Percentiles rank a stretch among this genome's conserved stretches.
phyloP scores from a whole-genome alignment of 495 filamentous ascomycete species.

The Hyaloscypha finlandica region DNA sequence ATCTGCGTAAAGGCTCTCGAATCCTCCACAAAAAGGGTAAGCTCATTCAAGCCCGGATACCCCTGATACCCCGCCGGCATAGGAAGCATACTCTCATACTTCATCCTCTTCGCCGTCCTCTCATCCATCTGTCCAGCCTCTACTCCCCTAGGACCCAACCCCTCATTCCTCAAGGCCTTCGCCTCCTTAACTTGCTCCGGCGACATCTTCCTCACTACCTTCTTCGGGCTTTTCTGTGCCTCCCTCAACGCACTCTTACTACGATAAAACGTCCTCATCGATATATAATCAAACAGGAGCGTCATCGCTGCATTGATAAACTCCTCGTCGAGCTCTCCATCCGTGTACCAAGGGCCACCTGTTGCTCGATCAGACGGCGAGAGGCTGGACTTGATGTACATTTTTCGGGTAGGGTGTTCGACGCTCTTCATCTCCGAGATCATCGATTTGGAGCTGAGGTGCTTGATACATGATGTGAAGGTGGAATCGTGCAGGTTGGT shows the following conservation, averaged over 20 bases:
- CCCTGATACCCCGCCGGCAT: slow-evolving; percentile 66
- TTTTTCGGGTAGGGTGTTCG: slow-evolving; percentile 68
- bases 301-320: slow-evolving; percentile 74
- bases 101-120: slow-evolving; percentile 10
- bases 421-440: slow-evolving; percentile 62
- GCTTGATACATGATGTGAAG: slow-evolving; percentile 73
- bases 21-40: slow-evolving; percentile 69
- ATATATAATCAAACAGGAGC: slow-evolving; percentile 72
- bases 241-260: slow-evolving; percentile 13
- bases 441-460: slow-evolving; percentile 64
- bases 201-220: slow-evolving; percentile 42
- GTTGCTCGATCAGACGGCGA: slow-evolving; percentile 84
- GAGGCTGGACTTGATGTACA: slow-evolving; percentile 79
- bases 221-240: slow-evolving; percentile 39
- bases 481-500: slow-evolving; percentile 78
- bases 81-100: slow-evolving; percentile 51
- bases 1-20: slow-evolving; percentile 64
- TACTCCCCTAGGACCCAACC: slow-evolving; percentile 33
- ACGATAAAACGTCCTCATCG: slow-evolving; percentile 64
- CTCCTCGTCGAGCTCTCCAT: slow-evolving; percentile 80
- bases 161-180: slow-evolving; percentile 38
- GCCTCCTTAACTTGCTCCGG: slow-evolving; percentile 31
- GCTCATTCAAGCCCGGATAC: slow-evolving; percentile 75
- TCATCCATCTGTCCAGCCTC: slow-evolving; percentile 16
- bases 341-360: slow-evolving; percentile 91